Percentiles rank a stretch among this genome's conserved stretches.
phyloP scores from a whole-genome alignment of 805 yeast species.

The Danielozyma ontarioensis region DNA sequence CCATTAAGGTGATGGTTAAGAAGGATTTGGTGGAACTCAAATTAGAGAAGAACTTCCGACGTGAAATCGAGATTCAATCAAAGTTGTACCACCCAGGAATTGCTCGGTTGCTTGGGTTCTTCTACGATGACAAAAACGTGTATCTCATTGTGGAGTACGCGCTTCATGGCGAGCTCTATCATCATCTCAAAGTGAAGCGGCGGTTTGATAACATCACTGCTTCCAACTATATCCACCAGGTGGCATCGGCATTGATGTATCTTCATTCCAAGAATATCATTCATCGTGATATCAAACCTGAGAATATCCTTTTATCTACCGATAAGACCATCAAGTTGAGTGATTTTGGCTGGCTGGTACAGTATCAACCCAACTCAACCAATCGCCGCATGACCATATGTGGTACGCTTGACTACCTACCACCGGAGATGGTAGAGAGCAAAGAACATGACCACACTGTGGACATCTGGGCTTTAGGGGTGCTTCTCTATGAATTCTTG shows the following conservation, averaged over 20 bases:
- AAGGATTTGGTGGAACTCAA: conserved; percentile 68
- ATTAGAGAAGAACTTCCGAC: conserved; percentile 77
- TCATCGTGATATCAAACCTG: conserved; percentile 93
- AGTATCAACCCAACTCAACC: conserved; percentile 6
- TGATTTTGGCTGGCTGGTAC: conserved; percentile 97
- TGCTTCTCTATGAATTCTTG: conserved; percentile 76
- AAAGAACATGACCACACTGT: conserved; percentile 73
- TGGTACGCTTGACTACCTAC: conserved; percentile 90
- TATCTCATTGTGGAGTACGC: conserved; percentile 83
- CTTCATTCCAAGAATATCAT: conserved; percentile 77
- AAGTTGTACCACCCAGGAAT: conserved; percentile 74
- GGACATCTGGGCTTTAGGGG: conserved; percentile 92
- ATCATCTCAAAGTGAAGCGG: conserved; percentile 57
- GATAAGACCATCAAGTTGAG: conserved; percentile 77
- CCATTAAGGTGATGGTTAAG: conserved; percentile 88
- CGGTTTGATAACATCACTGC: conserved; percentile 72
- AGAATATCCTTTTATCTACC: conserved; percentile 74
- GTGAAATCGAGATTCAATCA: conserved; percentile 91
- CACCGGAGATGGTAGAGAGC: conserved; percentile 92
- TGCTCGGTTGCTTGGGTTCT: conserved; percentile 77
- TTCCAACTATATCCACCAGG: conserved; percentile 74
- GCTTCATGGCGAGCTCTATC: conserved; percentile 81
- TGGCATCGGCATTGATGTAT: conserved; percentile 72
- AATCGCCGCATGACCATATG: conserved; percentile 73
- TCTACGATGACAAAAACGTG: conserved; percentile 74